Evolutionary conservation across 116 monocot genomes (phyloP).

Genomic region (Cymodocea nodosa): DNA sequence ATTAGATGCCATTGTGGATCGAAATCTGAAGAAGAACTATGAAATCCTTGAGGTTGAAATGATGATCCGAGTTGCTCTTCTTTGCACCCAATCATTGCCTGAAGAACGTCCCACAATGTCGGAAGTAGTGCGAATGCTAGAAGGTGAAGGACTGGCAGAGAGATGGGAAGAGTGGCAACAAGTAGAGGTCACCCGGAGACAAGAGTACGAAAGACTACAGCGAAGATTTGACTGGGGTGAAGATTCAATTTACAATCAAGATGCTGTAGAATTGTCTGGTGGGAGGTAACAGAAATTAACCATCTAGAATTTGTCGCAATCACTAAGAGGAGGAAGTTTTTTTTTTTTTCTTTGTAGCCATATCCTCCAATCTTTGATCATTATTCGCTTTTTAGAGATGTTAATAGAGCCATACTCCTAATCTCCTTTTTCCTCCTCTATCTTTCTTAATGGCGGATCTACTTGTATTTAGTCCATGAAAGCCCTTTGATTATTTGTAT

Average conservation of each 20-base stretch:
- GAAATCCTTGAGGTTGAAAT: slow-evolving; percentile 51
- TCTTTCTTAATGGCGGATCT: no score
- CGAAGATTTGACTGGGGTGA: slow-evolving; percentile 62
- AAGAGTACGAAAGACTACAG: slow-evolving; percentile 54
- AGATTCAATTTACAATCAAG: slow-evolving; percentile 50
- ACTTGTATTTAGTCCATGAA: no score
- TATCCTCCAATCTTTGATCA: no score
- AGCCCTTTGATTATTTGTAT: no score
- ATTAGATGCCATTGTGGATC: slow-evolving; percentile 55
- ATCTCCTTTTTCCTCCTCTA: no score
- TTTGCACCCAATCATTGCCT: slow-evolving; percentile 72
- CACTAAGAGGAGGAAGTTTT: no score
- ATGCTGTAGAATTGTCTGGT: slow-evolving; percentile 59
- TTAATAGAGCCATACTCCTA: no score
- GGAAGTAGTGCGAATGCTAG: slow-evolving; percentile 74
- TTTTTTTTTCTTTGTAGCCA: no score
- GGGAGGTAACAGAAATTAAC: slow-evolving; percentile 26
- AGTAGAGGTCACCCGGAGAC: slow-evolving; percentile 53
- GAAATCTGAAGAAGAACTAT: slow-evolving; percentile 41
- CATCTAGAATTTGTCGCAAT: background rate
- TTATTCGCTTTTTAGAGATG: no score
- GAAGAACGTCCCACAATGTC: slow-evolving; percentile 81
- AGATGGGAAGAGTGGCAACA: slow-evolving; percentile 91
- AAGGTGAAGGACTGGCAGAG: slow-evolving; percentile 74
- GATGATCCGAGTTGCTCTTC: slow-evolving; percentile 72